These are phyloP conservation scores for Groenewaldozyma auringiensis DNA, from an alignment of 1,139 yeast species.

Conservation along the genomic window DNA sequence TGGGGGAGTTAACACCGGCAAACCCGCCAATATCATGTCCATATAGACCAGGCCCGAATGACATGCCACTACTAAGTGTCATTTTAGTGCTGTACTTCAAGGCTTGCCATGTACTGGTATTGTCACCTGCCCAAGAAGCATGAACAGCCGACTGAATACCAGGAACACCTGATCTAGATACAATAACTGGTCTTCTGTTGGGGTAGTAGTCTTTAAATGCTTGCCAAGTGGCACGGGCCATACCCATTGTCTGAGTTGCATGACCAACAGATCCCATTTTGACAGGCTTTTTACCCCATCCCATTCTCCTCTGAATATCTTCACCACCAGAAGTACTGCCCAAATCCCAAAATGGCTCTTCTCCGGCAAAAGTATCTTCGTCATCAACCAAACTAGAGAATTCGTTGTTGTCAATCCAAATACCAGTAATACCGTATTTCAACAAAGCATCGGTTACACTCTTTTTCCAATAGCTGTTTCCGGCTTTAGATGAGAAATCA, in stretches of 20 bases:
- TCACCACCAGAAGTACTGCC: constrained; percentile 26
- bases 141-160: constrained; percentile 19
- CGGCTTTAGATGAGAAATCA: constrained; percentile 9
- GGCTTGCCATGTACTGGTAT: constrained; percentile 15
- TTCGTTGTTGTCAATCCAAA: constrained; percentile 37
- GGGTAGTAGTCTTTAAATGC: constrained; percentile 10
- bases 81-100: constrained; percentile 14
- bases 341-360: constrained; percentile 21
- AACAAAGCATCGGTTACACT: constrained; percentile 11
- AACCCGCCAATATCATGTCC: constrained; percentile 20
- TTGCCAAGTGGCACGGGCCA: constrained; percentile 13
- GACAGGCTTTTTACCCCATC: constrained; percentile 6
- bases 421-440: constrained; percentile 27
- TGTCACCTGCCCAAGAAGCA: constrained; percentile 20
- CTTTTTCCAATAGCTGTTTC: constrained; percentile 8
- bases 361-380: constrained; percentile 18
- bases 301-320: constrained; percentile 18
- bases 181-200: constrained; percentile 17
- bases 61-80: constrained; percentile 13
- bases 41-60: constrained; percentile 18
- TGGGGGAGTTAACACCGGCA: constrained; percentile 12
- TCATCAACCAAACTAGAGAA: constrained; percentile 31
- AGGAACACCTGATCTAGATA: constrained; percentile 17
- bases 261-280: constrained; percentile 7
- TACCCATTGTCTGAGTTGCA: constrained; percentile 9